A percentile compares a stretch with the other conserved stretches of the same genome.
Conservation (phyloP, 2,329 filamentous ascomycete genomes). For the Diaporthe ampelina region DNA sequence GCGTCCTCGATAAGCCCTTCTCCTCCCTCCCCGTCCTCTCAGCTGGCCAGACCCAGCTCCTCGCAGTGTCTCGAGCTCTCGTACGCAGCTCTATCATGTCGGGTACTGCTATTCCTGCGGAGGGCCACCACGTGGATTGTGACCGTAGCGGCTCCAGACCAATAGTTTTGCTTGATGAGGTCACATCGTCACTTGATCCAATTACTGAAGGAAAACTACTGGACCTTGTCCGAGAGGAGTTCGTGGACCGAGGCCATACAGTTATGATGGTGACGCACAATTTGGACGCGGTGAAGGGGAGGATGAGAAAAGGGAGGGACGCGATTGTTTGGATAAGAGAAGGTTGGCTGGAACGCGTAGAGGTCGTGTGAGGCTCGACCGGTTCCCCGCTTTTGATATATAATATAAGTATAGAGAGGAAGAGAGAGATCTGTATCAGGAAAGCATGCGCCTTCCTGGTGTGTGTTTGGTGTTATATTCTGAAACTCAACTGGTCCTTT, state of each 20-base stretch:
- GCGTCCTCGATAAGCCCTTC: slow-evolving; percentile 49
- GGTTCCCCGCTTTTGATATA: neutral
- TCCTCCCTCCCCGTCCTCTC: slow-evolving; percentile 43
- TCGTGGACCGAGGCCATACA: slow-evolving; percentile 42
- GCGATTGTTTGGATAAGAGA: slow-evolving; percentile 43
- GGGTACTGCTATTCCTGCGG: neutral
- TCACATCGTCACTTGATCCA: slow-evolving; percentile 47
- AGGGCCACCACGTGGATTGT: neutral
- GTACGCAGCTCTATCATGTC: slow-evolving; percentile 48
- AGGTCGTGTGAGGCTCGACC: neutral
- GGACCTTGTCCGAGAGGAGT: slow-evolving; percentile 42
- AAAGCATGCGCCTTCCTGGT: neutral
- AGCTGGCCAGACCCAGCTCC: slow-evolving; percentile 59
- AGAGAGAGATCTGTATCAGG: neutral
- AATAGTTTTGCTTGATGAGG: slow-evolving; percentile 56
- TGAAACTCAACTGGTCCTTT: slow-evolving; percentile 12
- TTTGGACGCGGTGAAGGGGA: slow-evolving; percentile 33
- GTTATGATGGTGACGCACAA: slow-evolving; percentile 46
- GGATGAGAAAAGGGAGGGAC: slow-evolving; percentile 38
- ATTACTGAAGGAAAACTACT: slow-evolving; percentile 41
- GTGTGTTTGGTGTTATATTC: slow-evolving; percentile 7
- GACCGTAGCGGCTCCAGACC: slow-evolving; percentile 29
- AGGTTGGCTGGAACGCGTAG: slow-evolving; percentile 39
- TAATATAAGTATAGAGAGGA: no score
- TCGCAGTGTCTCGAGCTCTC: slow-evolving; percentile 58